Base-by-base conservation (phyloP, 768 basidiomycete species). In the Mycena crocata region DNA sequence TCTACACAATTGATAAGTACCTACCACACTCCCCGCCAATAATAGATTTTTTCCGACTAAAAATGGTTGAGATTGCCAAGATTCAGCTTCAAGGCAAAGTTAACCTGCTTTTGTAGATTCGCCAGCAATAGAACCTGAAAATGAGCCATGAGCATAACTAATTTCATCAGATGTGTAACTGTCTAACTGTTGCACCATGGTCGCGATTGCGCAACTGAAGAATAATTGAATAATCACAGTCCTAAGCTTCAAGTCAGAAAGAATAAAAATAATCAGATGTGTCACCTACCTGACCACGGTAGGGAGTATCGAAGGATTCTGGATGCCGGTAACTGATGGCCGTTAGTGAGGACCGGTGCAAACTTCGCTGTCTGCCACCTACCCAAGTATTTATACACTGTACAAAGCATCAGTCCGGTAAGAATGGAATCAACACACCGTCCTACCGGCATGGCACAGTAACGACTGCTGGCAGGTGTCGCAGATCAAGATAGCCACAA, bases 181-280 rank as follows among this genome's bases (percentile, higher is more conserved):
- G 23, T 13, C 62, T 32, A n/a, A 57, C 65, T 67, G 65, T 44
- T 67, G 59, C 19, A 62, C 65, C n/a, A 67, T 49, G 10, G 60
- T 55, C 28, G 58, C 51, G n/a, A 67, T 67, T 28, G 60, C 60
- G 57, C 54, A 46, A 28, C 65, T 62, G 59, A 67, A 67, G 24
- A 67, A 67, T 9, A 67, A 1, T 42, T 67, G 50, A n/a, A 67
- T 46, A 40, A 67, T 61, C 6, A 67, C 34, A 24, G 59, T 48
- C 28, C 64, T 60, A 51, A 31, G 24, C 19, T 5, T 19, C 13
- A 24, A 30, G 37, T 39, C 12, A 40, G 31, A 13, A 30, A 45
- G 44, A 17, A 31, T 24, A 48, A 48, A 21, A 48, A 24, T 15
- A 28, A 26, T 14, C 17, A 30, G 44, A 7, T 44, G n/a, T 5